Base-by-base conservation (phyloP, 768 basidiomycete genomes). In the Russula olivacea region DNA sequence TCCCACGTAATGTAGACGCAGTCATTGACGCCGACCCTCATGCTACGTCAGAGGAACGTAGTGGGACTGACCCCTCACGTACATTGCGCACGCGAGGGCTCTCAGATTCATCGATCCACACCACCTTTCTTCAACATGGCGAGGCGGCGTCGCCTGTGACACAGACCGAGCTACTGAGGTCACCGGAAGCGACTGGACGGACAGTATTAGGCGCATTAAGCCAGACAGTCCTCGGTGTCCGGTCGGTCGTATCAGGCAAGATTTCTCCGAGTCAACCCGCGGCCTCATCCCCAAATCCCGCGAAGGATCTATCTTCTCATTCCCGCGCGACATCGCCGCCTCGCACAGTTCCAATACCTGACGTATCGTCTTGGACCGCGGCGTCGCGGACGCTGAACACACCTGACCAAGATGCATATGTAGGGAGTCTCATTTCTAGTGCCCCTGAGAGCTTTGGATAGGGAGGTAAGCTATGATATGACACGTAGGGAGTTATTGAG, bases 21-120 rank as follows among this genome's bases (percentile, higher is more conserved):
- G 58, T 68, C 21, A 68, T 68, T 34, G 67, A 68, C 41, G 19
- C 34, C 9, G 65, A 68, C 41, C 38, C 57, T 12, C 43, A 51
- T 76, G 77, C 40, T 74, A 72, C 43, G 74, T 70, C 11, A 77
- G 81, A 76, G 64, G 70, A 75, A 77, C 83, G 64, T 66, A 71
- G 32, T 62, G 82, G 43, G 76, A 80, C 4, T 78, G 62, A 70
- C 11, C 72, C 76, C 3, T 72, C 86, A 53, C 84, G 85, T 23
- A 84, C 86, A 19, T 76, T 94, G 8, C 83, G 84, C 43, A 81
- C 88, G 32, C 82, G 95, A 58, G 93, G 93, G 2, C 74, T 97
- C 55, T 93, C 91, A 2, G 96, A 98, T 72, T 95, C 93, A 0
- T 95, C 92, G 2, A 93, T 98, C 64, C 90, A 86, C 65, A 88